Conservation (phyloP, 768 basidiomycete genomes). For the Neoboletus magnificus region DNA sequence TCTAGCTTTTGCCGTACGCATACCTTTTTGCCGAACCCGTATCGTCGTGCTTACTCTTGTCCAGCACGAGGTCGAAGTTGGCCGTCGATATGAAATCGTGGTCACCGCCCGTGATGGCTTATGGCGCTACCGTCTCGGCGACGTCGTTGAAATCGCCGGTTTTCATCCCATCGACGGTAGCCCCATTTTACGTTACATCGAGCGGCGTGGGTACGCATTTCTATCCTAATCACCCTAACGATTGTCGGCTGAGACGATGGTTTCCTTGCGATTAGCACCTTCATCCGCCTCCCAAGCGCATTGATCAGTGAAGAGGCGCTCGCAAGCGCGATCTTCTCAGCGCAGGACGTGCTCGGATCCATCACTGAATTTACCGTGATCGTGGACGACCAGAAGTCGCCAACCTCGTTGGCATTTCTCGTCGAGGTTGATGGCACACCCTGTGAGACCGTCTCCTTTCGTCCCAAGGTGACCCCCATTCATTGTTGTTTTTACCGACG, state of each 20-base stretch:
- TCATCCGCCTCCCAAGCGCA: background rate
- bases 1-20: conserved; percentile 12
- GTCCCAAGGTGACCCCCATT: background rate
- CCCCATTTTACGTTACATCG: conserved; percentile 19
- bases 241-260: background rate
- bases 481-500: background rate
- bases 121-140: conserved; percentile 26
- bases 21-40: background rate
- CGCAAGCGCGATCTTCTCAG: conserved; percentile 9
- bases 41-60: background rate
- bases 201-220: conserved; percentile 15
- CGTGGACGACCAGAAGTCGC: conserved; percentile 10
- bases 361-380: conserved; percentile 18
- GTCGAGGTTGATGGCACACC: conserved; percentile 13
- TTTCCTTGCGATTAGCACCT: conserved; percentile 1
- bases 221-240: background rate
- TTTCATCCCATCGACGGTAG: conserved; percentile 18
- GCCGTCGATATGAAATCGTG: conserved; percentile 17
- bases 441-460: background rate
- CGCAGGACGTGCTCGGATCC: conserved; percentile 8
- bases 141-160: conserved; percentile 17
- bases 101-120: conserved; percentile 19
- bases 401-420: conserved; percentile 2
- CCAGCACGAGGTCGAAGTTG: conserved; percentile 16
- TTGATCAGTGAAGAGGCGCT: conserved; percentile 14